Evolutionary conservation across 352 stramenopile species (phyloP), one percentile per base, ranked within the genome.

Genomic region (Peronospora belbahrii): DNA sequence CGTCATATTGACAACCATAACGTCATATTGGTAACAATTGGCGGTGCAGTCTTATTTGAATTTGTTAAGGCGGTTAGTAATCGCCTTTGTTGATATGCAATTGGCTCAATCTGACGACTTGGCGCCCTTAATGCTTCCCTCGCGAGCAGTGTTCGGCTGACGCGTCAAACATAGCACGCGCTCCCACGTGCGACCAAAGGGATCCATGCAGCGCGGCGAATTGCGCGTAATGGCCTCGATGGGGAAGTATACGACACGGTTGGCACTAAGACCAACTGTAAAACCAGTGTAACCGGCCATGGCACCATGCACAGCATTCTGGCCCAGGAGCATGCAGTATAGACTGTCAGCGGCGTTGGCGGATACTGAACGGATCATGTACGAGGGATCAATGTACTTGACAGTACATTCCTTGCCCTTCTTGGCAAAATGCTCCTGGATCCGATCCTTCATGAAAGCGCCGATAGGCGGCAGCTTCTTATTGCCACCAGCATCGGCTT

Each of bases 221-320:
- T 88, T 80, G 74, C 85, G 62, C 39, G 81, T 92, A 52, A 95
- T 64, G 24, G 77, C 80, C 42, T 80, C 85, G 58, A 93, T 93
- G 9, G 83, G 83, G 48, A 95, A 80, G 49, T 96, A 95, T 17
- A 97, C 94, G 37, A 96, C 89, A 37, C 94, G 82, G 65, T 98
- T 98, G 64, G 97, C 97, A 56, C 90, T 96, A n/a, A 98, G 70
- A 22, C 95, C 96, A 24, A 98, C 93, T 14, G 86, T 97, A 63
- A 98, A 98, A 39, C 91, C 93, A 33, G 96, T 99, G 72, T 95
- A 98, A 22, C 96, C 96, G 10, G 95, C 95, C 95, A 99, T 98
- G 32, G 93, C 86, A 37, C 95, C 96, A 60, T 99, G 96, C 36
- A 98, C 96, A 15, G 95, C 95, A 70, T 98, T 98, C 71, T 99